These are phyloP conservation scores for Trichoderma aggressivum DNA, from an alignment of 2,329 filamentous ascomycete species.

Conservation along the genomic window DNA sequence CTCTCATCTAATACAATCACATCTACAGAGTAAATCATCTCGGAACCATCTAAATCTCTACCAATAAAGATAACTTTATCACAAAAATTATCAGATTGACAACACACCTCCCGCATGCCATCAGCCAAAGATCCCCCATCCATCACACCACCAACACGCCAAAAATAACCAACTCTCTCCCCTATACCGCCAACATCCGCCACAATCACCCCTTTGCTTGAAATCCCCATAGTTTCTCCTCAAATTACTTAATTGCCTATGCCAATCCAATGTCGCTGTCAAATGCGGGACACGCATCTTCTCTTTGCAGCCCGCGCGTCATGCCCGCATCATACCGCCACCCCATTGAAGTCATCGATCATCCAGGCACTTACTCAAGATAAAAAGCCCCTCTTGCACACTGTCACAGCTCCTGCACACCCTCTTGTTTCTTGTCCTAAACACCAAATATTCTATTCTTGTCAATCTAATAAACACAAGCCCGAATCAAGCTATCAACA, in stretches of 20 bases:
- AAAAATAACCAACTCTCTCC: neutral
- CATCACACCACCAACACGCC: neutral
- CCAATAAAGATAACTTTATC: neutral
- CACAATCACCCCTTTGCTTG: neutral
- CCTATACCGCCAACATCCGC: neutral
- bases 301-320: neutral
- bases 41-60: neutral
- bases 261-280: neutral
- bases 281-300: neutral
- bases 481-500: neutral
- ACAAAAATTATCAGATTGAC: neutral
- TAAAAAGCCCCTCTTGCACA: neutral
- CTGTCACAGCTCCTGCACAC: neutral
- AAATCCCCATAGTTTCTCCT: neutral
- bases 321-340: slow-evolving; percentile 15
- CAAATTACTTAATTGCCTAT: neutral
- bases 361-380: neutral
- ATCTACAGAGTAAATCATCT: neutral
- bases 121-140: neutral
- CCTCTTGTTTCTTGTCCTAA: neutral
- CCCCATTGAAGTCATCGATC: slow-evolving; percentile 7
- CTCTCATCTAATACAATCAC: neutral
- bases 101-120: neutral
- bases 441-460: neutral
- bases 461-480: neutral